These are phyloP conservation scores for Phytophthora aleatoria DNA, from an alignment of 352 stramenopile genomes.

Conservation along the genomic window DNA sequence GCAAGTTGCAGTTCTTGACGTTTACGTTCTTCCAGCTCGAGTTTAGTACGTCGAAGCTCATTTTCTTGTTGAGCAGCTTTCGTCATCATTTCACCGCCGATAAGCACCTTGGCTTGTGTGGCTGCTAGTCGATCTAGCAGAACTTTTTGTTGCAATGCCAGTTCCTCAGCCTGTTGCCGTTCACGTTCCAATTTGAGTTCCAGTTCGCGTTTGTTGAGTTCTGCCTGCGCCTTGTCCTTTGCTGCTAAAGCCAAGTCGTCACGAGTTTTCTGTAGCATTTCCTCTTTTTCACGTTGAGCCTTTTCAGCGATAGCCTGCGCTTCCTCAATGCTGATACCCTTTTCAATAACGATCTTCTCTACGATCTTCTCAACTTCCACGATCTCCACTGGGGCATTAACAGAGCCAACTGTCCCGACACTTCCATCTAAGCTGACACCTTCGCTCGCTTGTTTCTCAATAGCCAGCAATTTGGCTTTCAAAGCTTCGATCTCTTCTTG, in stretches of 20 bases:
- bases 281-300: constrained; percentile 75
- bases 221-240: constrained; percentile 85
- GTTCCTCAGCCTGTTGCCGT: constrained; percentile 68
- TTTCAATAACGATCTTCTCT: constrained; percentile 84
- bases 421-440: constrained; percentile 8
- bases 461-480: constrained; percentile 80
- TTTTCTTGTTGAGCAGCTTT: constrained; percentile 95
- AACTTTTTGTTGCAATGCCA: constrained; percentile 73
- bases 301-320: constrained; percentile 73
- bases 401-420: neutral
- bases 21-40: constrained; percentile 93
- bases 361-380: constrained; percentile 87
- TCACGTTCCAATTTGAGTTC: constrained; percentile 90
- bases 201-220: constrained; percentile 88
- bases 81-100: constrained; percentile 93
- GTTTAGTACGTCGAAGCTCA: constrained; percentile 91
- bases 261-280: constrained; percentile 71
- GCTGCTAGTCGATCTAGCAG: constrained; percentile 89
- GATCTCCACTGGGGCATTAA: constrained; percentile 31
- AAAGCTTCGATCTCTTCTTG: constrained; percentile 96
- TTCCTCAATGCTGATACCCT: constrained; percentile 82
- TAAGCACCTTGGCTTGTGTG: constrained; percentile 91
- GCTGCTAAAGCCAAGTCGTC: constrained; percentile 67
- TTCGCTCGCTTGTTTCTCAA: constrained; percentile 55
- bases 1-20: constrained; percentile 86